A percentile compares a stretch with the other conserved stretches of the same genome.
These are phyloP conservation scores for Auriscalpium orientale DNA, from an alignment of 768 basidiomycete genomes.

Conservation along the genomic window DNA sequence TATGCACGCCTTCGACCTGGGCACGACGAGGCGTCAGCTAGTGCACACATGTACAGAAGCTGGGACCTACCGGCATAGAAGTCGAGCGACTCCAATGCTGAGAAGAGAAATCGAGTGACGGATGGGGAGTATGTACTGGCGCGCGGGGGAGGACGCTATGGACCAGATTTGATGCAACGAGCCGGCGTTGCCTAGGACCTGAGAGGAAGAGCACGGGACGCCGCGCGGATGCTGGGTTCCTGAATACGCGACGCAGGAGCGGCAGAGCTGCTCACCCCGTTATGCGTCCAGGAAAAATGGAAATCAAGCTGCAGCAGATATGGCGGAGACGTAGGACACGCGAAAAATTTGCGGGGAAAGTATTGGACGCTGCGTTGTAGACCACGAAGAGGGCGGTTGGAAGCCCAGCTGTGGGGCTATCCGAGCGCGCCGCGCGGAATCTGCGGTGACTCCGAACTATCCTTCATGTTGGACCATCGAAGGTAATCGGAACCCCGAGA, in stretches of 20 bases:
- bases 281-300: constrained; percentile 57
- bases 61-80: constrained; percentile 77
- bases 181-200: constrained; percentile 96
- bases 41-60: no score
- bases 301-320: constrained; percentile 70
- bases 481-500: no score
- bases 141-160: constrained; percentile 83
- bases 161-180: constrained; percentile 91
- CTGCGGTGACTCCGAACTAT: no score
- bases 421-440: no score
- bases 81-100: constrained; percentile 56
- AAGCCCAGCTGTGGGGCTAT: no score
- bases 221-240: constrained; percentile 33
- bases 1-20: no score
- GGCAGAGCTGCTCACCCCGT: constrained; percentile 36
- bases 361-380: constrained; percentile 6
- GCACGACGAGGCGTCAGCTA: no score
- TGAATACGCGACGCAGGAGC: constrained; percentile 1
- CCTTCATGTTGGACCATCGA: no score
- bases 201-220: constrained; percentile 90
- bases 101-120: constrained; percentile 46
- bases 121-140: no score
- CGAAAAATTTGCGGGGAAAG: constrained; percentile 87
- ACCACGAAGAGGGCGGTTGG: neutral
- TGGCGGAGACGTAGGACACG: constrained; percentile 90